These are phyloP conservation scores for Aspergillus calidoustus DNA, from an alignment of 2,329 filamentous ascomycete genomes.

Conservation along the genomic window DNA sequence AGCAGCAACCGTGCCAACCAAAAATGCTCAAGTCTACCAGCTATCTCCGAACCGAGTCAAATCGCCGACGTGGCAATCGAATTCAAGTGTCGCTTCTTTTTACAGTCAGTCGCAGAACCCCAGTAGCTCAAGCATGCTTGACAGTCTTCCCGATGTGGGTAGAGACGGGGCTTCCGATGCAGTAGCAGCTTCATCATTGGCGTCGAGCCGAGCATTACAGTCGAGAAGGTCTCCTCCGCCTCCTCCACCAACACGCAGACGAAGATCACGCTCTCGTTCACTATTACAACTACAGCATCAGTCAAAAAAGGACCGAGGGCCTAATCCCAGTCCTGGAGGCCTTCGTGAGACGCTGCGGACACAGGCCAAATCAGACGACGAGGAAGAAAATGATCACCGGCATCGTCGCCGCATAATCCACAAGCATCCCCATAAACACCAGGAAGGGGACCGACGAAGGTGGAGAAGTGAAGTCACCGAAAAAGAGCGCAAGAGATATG, in stretches of 20 bases:
- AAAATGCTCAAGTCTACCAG: slow-evolving; percentile 14
- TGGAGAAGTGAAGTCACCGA: slow-evolving; percentile 52
- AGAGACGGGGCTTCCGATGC: slow-evolving; percentile 51
- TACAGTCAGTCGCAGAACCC: slow-evolving; percentile 31
- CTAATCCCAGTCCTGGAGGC: slow-evolving; percentile 43
- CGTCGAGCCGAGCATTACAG: slow-evolving; percentile 48
- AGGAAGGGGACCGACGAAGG: slow-evolving; percentile 52
- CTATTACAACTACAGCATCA: slow-evolving; percentile 40
- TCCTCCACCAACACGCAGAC: slow-evolving; percentile 44
- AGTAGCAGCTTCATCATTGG: slow-evolving; percentile 53
- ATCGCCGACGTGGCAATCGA: slow-evolving; percentile 26
- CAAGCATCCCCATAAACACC: slow-evolving; percentile 54
- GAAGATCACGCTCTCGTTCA: slow-evolving; percentile 41
- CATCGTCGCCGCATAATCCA: slow-evolving; percentile 39
- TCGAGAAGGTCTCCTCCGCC: slow-evolving; percentile 43
- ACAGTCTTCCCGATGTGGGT: slow-evolving; percentile 31
- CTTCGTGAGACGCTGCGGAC: slow-evolving; percentile 51
- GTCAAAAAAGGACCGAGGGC: slow-evolving; percentile 33
- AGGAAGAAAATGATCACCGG: slow-evolving; percentile 30
- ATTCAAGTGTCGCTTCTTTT: slow-evolving; percentile 32
- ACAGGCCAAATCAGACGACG: slow-evolving; percentile 42
- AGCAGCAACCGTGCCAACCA: slow-evolving; percentile 9
- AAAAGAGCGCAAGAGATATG: slow-evolving; percentile 53
- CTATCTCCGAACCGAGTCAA: slow-evolving; percentile 13
- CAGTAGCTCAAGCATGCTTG: slow-evolving; percentile 30